phyloP scores from a whole-genome alignment of 2,329 filamentous ascomycete genomes.

The Cadophora gregata region DNA sequence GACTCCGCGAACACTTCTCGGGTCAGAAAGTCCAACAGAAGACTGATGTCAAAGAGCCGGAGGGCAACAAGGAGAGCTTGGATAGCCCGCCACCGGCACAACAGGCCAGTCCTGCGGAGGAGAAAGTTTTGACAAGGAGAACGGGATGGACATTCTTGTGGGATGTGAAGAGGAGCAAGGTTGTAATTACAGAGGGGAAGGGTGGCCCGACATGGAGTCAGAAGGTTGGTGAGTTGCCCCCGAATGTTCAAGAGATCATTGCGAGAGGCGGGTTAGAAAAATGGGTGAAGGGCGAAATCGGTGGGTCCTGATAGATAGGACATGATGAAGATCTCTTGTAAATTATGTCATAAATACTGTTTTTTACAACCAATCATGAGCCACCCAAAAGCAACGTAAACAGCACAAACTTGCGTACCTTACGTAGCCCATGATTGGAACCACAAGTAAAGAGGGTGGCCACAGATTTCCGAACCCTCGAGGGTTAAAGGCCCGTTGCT shows the following conservation, averaged over 20 bases:
- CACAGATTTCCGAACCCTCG: no score
- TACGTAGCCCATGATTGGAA: neutral
- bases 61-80: conserved; percentile 54
- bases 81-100: conserved; percentile 55
- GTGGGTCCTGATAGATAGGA: conserved; percentile 4
- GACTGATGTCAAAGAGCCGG: conserved; percentile 56
- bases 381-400: neutral
- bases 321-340: conserved; percentile 8
- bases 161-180: conserved; percentile 76
- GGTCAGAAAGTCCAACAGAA: conserved; percentile 45
- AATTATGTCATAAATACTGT: conserved; percentile 13
- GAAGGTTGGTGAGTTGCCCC: conserved; percentile 81
- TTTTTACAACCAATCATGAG: neutral
- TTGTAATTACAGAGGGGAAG: conserved; percentile 73
- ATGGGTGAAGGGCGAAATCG: conserved; percentile 63
- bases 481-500: no score
- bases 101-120: conserved; percentile 46
- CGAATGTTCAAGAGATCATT: conserved; percentile 87
- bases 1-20: conserved; percentile 66
- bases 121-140: conserved; percentile 68
- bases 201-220: conserved; percentile 74
- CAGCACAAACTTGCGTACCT: neutral
- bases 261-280: conserved; percentile 78
- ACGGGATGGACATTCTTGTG: conserved; percentile 86
- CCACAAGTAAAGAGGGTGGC: no score